Conservation (phyloP, 2,329 filamentous ascomycete species). For the Cladosporium sp. region DNA sequence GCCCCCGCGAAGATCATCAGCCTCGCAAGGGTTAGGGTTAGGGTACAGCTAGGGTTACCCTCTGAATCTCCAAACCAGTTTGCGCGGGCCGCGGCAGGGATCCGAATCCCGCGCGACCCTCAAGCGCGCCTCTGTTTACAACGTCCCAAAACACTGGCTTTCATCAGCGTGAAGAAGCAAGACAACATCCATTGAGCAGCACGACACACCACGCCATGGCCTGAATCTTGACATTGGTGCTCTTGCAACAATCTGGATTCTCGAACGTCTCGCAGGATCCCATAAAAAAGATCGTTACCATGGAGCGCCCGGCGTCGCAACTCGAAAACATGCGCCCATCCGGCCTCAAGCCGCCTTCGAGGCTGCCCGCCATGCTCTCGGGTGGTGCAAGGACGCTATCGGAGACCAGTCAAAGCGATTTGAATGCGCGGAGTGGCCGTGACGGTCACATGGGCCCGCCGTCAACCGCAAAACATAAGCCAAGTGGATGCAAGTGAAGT, state of each 20-base stretch:
- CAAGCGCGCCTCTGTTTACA: neutral
- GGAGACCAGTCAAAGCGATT: conserved; percentile 29
- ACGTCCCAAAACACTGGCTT: neutral
- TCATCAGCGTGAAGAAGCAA: neutral
- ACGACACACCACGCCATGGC: neutral
- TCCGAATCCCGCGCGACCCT: too few species aligned
- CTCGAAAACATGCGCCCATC: conserved; percentile 28
- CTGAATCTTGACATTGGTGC: conserved; percentile 3
- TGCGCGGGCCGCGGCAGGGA: too few species aligned
- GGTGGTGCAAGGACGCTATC: conserved; percentile 17
- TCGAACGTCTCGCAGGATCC: neutral
- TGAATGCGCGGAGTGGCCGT: conserved; percentile 44
- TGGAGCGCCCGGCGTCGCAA: conserved; percentile 27
- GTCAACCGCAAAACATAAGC: conserved; percentile 44
- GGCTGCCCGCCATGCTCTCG: conserved; percentile 21
- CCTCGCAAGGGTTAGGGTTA: too few species aligned
- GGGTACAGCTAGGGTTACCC: too few species aligned
- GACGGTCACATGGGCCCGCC: conserved; percentile 35
- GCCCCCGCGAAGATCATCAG: too few species aligned
- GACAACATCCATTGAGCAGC: neutral
- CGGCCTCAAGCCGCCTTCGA: conserved; percentile 27
- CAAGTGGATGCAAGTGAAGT: conserved; percentile 39
- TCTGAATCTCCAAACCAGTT: too few species aligned
- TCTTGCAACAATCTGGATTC: conserved; percentile 5
- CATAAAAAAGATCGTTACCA: conserved; percentile 8